phyloP scores from a whole-genome alignment of 441 rosid species.

The Gossypium davidsonii region DNA sequence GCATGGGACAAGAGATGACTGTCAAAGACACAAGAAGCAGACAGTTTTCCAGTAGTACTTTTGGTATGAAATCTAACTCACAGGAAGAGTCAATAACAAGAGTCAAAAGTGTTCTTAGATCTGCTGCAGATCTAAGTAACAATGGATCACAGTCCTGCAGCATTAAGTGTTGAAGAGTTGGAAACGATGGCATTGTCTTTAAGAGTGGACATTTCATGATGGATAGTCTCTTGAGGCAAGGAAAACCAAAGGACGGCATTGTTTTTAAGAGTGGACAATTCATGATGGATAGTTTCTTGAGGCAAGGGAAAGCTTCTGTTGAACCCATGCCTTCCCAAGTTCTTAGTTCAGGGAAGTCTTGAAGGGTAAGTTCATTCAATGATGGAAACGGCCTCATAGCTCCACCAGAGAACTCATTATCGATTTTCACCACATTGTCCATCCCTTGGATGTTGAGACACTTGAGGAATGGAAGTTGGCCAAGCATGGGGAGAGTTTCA shows the following conservation, averaged over 20 bases:
- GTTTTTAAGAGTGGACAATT: conserved; percentile 15
- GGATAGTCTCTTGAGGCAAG: not conserved
- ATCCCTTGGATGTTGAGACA: conserved; percentile 19
- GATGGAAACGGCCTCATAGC: conserved; percentile 13
- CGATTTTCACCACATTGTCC: conserved; percentile 13
- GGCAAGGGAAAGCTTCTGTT: not conserved
- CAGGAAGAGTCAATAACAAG: conserved; percentile 13
- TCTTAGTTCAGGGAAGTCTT: conserved; percentile 18
- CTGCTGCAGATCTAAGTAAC: conserved; percentile 4
- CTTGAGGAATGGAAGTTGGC: conserved; percentile 18
- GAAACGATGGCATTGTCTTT: conserved; percentile 15
- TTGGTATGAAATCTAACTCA: conserved; percentile 1
- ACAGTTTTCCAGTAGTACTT: conserved; percentile 14
- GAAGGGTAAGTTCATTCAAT: conserved; percentile 17
- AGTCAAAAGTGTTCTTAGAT: conserved; percentile 10
- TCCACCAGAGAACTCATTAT: conserved; percentile 12
- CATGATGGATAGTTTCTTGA: conserved; percentile 8
- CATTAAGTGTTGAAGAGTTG: conserved; percentile 19
- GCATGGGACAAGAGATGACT: conserved; percentile 21
- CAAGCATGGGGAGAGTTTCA: conserved; percentile 14
- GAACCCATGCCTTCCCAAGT: conserved; percentile 14
- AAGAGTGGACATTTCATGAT: conserved; percentile 18
- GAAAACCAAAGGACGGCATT: conserved; percentile 9
- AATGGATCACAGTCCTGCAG: conserved; percentile 14
- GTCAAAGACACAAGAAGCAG: conserved; percentile 12